Base-by-base conservation (phyloP, 345 rosid genomes). In the Anacardium occidentale region DNA sequence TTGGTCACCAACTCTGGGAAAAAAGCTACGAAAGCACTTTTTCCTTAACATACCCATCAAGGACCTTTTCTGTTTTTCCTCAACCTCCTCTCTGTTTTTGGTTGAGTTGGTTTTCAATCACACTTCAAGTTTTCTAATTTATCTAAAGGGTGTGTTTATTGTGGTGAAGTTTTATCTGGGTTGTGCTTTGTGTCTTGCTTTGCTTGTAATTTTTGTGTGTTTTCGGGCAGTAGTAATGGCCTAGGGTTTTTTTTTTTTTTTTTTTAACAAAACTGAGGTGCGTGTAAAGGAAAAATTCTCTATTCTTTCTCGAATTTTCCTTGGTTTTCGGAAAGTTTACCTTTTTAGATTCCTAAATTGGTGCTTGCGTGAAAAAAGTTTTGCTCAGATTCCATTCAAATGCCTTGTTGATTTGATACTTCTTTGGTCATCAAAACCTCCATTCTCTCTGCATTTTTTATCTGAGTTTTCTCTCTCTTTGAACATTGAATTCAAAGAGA, bases 341-440 rank as follows among this genome's bases (percentile, higher is more conserved):
- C 80, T 74, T 85, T 82, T 63, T 54, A 79, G 87, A 89, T 89
- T 91, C 88, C 85, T 81, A 76, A 69, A 70, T 26, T 80, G 42
- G 79, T 84, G 81, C 83, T 84, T 50, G 69, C 72, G 74, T 51
- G 74, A 72, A 75, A 75, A 29, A 79, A 77, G 54, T 68, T 45
- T 68, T 62, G 64, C 67, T 69, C 22, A 80, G 91, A 88, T 88
- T 91, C 97, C 80, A 74, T 79, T 75, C 78, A 62, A 78, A 82
- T 83, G 81, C 81, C 72, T 60, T 73, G 50, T 51, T 75, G 81
- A 75, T 83, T 85, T 72, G 80, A 79, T 78, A 76, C 77, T 78
- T 62, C 62, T 71, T 65, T 74, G 56, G 42, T 75, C 70, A 69
- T 73, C 70, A 72, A 79, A 79, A 68, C 58, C 77, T 58, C 68